A percentile compares a stretch with the other conserved stretches of the same genome.
Evolutionary conservation across 305 asterid genomes (phyloP).

Genomic region (Fraxinus velutina): DNA sequence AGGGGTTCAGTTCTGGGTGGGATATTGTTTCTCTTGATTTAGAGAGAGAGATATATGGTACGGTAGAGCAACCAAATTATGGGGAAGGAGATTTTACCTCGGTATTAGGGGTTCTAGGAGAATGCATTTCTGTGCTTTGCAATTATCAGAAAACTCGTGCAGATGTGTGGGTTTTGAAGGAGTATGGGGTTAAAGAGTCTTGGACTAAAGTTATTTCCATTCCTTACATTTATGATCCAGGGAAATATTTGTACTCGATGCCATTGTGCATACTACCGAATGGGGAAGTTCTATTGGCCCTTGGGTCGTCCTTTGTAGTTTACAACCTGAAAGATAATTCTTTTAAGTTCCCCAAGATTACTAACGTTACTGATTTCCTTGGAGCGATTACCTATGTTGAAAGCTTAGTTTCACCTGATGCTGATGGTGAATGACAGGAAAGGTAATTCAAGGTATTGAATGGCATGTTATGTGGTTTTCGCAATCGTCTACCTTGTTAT

Average conservation of each 20-base stretch:
- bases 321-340: constrained; percentile 8
- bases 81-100: neutral
- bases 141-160: neutral
- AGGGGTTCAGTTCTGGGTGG: neutral
- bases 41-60: constrained; percentile 17
- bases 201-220: constrained; percentile 27
- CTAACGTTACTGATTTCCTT: neutral
- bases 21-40: constrained; percentile 33
- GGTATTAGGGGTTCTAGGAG: constrained; percentile 29
- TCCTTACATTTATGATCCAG: constrained; percentile 12
- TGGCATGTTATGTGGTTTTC: neutral
- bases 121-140: constrained; percentile 29
- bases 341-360: neutral
- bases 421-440: neutral
- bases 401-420: constrained; percentile 31
- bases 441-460: neutral
- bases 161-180: constrained; percentile 38
- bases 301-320: constrained; percentile 5
- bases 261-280: constrained; percentile 11
- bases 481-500: neutral
- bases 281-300: constrained; percentile 27
- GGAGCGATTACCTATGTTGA: constrained; percentile 18
- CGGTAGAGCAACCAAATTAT: constrained; percentile 22
- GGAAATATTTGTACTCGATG: neutral
- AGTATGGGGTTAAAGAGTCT: constrained; percentile 34